A percentile compares a stretch with the other conserved stretches of the same genome.
Evolutionary conservation across 2,329 filamentous ascomycete genomes (phyloP).

Genomic region (Phialocephala subalpina): DNA sequence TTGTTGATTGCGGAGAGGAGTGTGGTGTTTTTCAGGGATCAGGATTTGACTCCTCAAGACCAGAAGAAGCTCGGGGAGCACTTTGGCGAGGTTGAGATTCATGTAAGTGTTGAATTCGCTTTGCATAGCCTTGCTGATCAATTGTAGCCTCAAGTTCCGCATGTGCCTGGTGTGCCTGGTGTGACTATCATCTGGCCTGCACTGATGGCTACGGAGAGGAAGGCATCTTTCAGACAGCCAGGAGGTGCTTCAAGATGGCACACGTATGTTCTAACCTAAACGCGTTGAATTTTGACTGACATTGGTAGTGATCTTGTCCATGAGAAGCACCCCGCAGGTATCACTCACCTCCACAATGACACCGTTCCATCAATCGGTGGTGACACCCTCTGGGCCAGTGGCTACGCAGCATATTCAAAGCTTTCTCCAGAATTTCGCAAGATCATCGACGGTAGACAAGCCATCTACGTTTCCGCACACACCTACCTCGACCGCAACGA

Average conservation of each 20-base stretch:
- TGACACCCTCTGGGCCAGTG: constrained; percentile 77
- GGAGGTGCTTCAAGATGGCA: constrained; percentile 76
- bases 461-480: constrained; percentile 72
- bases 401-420: constrained; percentile 78
- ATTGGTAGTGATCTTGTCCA: constrained; percentile 66
- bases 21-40: constrained; percentile 47
- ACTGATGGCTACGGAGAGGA: constrained; percentile 66
- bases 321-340: constrained; percentile 73
- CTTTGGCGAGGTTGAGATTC: constrained; percentile 72
- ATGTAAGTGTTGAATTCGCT: constrained; percentile 55
- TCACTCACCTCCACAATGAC: constrained; percentile 76
- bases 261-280: constrained; percentile 44
- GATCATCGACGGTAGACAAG: constrained; percentile 72
- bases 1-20: constrained; percentile 51
- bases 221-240: constrained; percentile 69
- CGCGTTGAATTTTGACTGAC: neutral
- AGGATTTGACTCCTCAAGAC: constrained; percentile 65
- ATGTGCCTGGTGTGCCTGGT: constrained; percentile 72
- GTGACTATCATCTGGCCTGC: constrained; percentile 76
- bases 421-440: constrained; percentile 73
- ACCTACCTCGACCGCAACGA: constrained; percentile 71
- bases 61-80: constrained; percentile 69
- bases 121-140: neutral
- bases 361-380: constrained; percentile 66
- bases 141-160: constrained; percentile 70